Evolutionary conservation across 192 early-diverging fungal genomes (phyloP), one percentile per base, ranked within the genome.

Genomic region (Gorgonomyces haynaldii): DNA sequence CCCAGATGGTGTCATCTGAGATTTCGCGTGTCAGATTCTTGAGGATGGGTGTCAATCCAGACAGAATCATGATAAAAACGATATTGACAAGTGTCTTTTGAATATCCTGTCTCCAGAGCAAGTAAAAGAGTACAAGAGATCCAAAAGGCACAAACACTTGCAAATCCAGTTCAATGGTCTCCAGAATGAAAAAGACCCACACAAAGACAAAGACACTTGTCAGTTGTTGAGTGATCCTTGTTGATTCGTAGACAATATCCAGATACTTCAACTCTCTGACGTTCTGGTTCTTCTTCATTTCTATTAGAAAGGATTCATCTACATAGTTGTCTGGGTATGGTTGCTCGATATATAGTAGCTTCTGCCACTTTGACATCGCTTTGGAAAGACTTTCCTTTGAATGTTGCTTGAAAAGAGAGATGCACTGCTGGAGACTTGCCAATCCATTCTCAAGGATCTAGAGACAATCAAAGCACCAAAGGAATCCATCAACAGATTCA

Each of bases 1-100:
- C 89, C 85, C 88, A 98, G 41, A 98, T 93, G 0, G 89, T 86
- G 59, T 98, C 91, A 50, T 74, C 74, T 45, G 84, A 88, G 0
- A 80, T 98, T 52, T 84, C 82, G 55, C 81, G 73, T 6, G 95
- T 98, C 50, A 98, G 59, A 0, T 88, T 98, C 50, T 81, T 81
- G 56, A 96, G 69, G 29, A 96, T 83, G 0, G 95, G 91, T 7
- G 89, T 90, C 7, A 95, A 54, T 12, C 34, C 45, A 22, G 2
- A 46, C 37, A 20, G n/a, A n/a, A n/a, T n/a, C n/a, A n/a, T n/a
- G n/a, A n/a, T n/a, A n/a, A n/a, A n/a, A n/a, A n/a, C n/a, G n/a
- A n/a, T n/a, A n/a, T n/a, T n/a, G n/a, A n/a, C n/a, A n/a, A n/a
- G n/a, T n/a, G n/a, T n/a, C n/a, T n/a, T n/a, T n/a, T 23, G 32